Base-by-base conservation (phyloP, 164 flowering plant genomes). In the Chimonanthus praecox region DNA sequence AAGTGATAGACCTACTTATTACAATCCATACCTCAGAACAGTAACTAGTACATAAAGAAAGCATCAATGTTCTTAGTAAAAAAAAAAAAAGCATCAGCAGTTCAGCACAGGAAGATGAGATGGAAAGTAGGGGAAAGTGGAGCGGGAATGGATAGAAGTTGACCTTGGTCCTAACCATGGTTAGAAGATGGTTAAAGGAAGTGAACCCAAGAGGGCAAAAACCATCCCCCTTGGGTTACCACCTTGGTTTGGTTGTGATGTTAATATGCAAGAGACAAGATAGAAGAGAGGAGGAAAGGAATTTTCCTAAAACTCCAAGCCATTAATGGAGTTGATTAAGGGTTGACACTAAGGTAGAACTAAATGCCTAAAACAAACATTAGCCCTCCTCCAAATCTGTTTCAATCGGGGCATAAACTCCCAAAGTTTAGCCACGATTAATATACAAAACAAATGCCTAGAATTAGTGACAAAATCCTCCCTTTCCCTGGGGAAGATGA, bases 191-290 rank as follows among this genome's bases (percentile, higher is more conserved):
- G 78, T 20, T 77, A 78, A 61, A 79, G 82, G 76, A 72, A 82
- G 84, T 83, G 80, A 79, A 81, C 86, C 82, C 88, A 83, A 75
- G 84, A 87, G 84, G 89, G 83, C 80, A 78, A 85, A 81, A 92
- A 92, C 87, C 83, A 85, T 85, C 71, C 80, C 81, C 83, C 90
- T 4, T 13, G 85, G 88, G 83, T 82, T 78, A 69, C 74, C 69
- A 82, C 84, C 78, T 77, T 69, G 71, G 47, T 64, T 69, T 78
- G 11, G 20, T 18, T 77, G 50, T 48, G 48, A 45, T 43, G 7
- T 43, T 46, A 68, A 49, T 50, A 72, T 49, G 7, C 49, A 51
- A 44, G n/a, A 11, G 54, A 47, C 33, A 33, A 45, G 48, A 45
- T 43, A 18, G 13, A 15, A 66, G 45, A 48, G 45, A 44, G 13